phyloP scores from a whole-genome alignment of 2,329 filamentous ascomycete genomes.

The Colletotrichum sp. region DNA sequence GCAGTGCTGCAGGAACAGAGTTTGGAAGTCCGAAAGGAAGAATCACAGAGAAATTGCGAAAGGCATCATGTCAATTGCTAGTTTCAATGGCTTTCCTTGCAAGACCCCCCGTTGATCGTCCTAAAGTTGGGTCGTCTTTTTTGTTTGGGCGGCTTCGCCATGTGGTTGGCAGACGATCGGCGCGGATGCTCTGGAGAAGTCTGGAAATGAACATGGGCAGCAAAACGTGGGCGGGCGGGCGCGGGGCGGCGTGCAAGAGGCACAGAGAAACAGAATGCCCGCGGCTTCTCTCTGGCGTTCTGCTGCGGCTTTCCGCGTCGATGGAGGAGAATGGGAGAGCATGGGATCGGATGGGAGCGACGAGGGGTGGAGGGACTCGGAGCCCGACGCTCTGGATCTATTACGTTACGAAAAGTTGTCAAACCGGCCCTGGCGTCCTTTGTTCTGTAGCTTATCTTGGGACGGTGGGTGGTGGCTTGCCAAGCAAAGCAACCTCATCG shows the following conservation, averaged over 20 bases:
- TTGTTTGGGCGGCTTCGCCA: not conserved
- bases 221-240: not conserved
- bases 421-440: not conserved
- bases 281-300: not conserved
- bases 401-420: conserved; percentile 19
- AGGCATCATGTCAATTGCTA: not conserved
- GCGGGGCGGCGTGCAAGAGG: not conserved
- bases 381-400: conserved; percentile 17
- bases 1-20: not conserved
- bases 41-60: not conserved
- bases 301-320: not conserved
- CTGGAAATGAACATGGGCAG: not conserved
- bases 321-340: not conserved
- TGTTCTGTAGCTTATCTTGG: not conserved
- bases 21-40: not conserved
- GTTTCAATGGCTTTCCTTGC: not conserved
- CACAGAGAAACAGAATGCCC: not conserved
- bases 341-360: not conserved
- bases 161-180: not conserved
- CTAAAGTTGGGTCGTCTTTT: not conserved
- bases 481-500: not conserved
- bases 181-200: not conserved
- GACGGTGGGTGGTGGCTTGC: not conserved
- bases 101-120: not conserved
- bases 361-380: not conserved